Evolutionary conservation across 495 filamentous ascomycete genomes (phyloP), one percentile per base, ranked within the genome.

Genomic region (Xylaria flabelliformis): DNA sequence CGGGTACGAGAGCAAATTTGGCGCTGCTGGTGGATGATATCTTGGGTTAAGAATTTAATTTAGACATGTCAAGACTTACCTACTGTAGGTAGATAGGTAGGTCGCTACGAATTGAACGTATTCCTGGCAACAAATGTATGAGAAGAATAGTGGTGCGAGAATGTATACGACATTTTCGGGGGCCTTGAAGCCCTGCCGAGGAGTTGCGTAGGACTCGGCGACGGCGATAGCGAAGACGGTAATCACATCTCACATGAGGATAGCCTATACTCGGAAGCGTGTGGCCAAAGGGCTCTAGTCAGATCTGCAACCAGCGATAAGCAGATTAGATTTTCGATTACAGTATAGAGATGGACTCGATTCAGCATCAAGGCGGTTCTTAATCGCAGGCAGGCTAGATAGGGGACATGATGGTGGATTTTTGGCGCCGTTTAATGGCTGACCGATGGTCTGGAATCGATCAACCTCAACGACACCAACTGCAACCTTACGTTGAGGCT

Each of bases 401-500:
- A 63, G 36, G 36, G 36, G 59, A 26, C n/a, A 34, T 41, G 19
- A 17, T 24, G 29, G 58, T 39, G 10, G 15, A 17, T 24, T 34
- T 58, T 36, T 9, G 29, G 56, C 36, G 58, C 17, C 8, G n/a
- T 62, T n/a, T 32, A 58, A 58, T 58, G 55, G 4, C 13, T 59
- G 56, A 26, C 32, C 41, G 51, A 29, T 10, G 50, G 65, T 0
- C 15, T 42, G 24, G 50, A 21, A 46, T 68, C 29, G 0, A 21
- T 17, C 56, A 26, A 3, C 15, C 17, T 19, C 32, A 10, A 39
- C 8, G 8, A 17, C n/a, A 26, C 17, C 41, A 51, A 51, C 59
- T 70, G 68, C 58, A 70, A 70, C 68, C 68, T 70, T 64, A 55
- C 58, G 68, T 64, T 51, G 46, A 70, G 46, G 44, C 56, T 64